Evolutionary conservation across 2,329 filamentous ascomycete species (phyloP).

Genomic region (Teratosphaeria gauchensis): DNA sequence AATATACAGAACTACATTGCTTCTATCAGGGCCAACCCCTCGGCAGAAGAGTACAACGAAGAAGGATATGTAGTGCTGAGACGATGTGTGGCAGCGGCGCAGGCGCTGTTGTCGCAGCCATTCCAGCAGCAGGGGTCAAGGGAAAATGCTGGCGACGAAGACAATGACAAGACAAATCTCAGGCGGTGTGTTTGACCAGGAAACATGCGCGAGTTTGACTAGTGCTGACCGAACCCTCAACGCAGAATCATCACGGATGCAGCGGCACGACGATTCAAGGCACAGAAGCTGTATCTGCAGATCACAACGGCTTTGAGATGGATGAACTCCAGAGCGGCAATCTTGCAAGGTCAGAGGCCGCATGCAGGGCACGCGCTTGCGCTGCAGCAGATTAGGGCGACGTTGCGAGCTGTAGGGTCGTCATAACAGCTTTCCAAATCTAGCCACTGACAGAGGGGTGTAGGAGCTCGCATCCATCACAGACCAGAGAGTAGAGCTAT

Average conservation of each 20-base stretch:
- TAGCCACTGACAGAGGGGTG: constrained; percentile 3
- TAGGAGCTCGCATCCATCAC: constrained; percentile 50
- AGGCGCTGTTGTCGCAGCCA: constrained; percentile 43
- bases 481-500: constrained; percentile 46
- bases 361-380: constrained; percentile 37
- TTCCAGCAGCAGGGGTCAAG: constrained; percentile 27
- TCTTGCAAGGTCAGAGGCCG: constrained; percentile 43
- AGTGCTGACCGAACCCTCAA: constrained; percentile 1
- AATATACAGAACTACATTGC: constrained; percentile 51
- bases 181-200: constrained; percentile 35
- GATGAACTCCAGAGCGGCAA: constrained; percentile 43
- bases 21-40: constrained; percentile 42
- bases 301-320: constrained; percentile 50
- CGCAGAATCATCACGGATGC: constrained; percentile 51
- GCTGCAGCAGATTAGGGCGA: constrained; percentile 40
- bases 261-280: constrained; percentile 50
- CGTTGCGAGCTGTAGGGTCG: constrained; percentile 32
- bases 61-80: constrained; percentile 50
- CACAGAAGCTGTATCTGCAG: constrained; percentile 51
- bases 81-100: constrained; percentile 46
- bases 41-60: constrained; percentile 47
- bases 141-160: constrained; percentile 38
- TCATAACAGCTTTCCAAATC: neutral
- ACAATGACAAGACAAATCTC: constrained; percentile 44
- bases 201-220: neutral